Base-by-base conservation (phyloP, 257 asterid species). In the Leonotis leonurus region DNA sequence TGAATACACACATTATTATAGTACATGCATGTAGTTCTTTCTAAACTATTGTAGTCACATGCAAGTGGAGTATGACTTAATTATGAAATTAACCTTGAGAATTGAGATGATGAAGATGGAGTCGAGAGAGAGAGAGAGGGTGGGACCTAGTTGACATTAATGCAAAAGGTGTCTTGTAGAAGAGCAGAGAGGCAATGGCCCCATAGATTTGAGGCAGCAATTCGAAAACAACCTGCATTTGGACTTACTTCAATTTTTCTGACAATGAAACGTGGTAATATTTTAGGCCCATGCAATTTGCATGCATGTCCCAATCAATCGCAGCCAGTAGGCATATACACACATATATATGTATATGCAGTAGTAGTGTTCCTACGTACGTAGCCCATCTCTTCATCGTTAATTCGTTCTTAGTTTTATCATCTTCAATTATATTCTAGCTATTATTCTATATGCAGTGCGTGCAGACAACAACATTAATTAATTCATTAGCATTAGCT, bases 331-430 rank as follows among this genome's bases (percentile, higher is more conserved):
- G n/a, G n/a, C n/a, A n/a, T n/a, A n/a, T n/a, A n/a, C n/a, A n/a
- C n/a, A n/a, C n/a, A 37, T 59, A 39, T 50, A n/a, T 14, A 1
- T 40, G 36, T 37, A 36, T 67, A 79, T 40, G 22, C 6, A 52
- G 67, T 79, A 77, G 69, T 50, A 49, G 68, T 59, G 49, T 73
- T 53, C 67, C 56, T 26, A 35, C 73, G 60, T 76, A 79, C 85
- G 85, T 79, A 62, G 80, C 77, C 77, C 74, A 79, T 70, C 69
- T 67, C 80, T 21, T 50, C 48, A 84, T 84, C 95, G 64, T 75
- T 41, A 12, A 80, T 26, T 26, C 36, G 0, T 32, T 6, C 37
- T 10, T 5, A 5, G 6, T 7, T 32, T 32, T 32, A 3, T 29
- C 33, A 1, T 32, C 5, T 39, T 25, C 0, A 25, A 1, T 33